These are phyloP conservation scores for Chrysoporthe deuterocubensis DNA, from an alignment of 2,329 filamentous ascomycete species.

Conservation along the genomic window DNA sequence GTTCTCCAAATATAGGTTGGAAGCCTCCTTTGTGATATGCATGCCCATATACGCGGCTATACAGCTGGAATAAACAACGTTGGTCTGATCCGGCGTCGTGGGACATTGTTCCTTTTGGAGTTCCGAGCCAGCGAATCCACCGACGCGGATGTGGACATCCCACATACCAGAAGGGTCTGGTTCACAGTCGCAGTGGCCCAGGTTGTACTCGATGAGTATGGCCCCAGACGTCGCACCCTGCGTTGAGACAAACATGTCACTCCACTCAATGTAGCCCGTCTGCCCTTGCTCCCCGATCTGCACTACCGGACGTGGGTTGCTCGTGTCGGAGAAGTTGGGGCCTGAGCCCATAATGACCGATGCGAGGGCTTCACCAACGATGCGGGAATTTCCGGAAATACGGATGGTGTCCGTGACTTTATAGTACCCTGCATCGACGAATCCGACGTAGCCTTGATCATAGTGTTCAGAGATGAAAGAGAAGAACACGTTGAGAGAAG, in stretches of 20 bases:
- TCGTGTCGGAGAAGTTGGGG: slow-evolving; percentile 57
- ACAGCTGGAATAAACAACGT: slow-evolving; percentile 38
- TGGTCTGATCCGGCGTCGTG: slow-evolving; percentile 48
- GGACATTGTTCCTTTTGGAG: slow-evolving; percentile 70
- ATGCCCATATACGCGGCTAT: slow-evolving; percentile 45
- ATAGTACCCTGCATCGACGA: slow-evolving; percentile 67
- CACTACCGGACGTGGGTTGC: slow-evolving; percentile 66
- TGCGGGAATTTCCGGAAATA: slow-evolving; percentile 52
- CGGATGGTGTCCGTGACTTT: slow-evolving; percentile 59
- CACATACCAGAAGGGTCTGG: slow-evolving; percentile 60
- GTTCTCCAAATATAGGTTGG: slow-evolving; percentile 52
- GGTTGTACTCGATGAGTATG: slow-evolving; percentile 74
- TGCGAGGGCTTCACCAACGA: slow-evolving; percentile 62
- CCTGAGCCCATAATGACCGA: slow-evolving; percentile 60
- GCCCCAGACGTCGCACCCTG: slow-evolving; percentile 70
- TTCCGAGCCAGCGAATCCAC: slow-evolving; percentile 70
- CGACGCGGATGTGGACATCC: slow-evolving; percentile 78
- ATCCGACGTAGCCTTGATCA: slow-evolving; percentile 56
- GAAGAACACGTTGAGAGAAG: slow-evolving; percentile 38
- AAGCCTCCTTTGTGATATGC: slow-evolving; percentile 45
- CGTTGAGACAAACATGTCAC: slow-evolving; percentile 73
- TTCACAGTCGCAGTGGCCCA: slow-evolving; percentile 44
- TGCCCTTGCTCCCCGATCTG: slow-evolving; percentile 65
- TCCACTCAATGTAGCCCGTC: slow-evolving; percentile 68
- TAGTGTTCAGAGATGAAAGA: slow-evolving; percentile 39